A percentile compares a stretch with the other conserved stretches of the same genome.
phyloP scores from a whole-genome alignment of 2,329 filamentous ascomycete species.

The Epichloe festucae region DNA sequence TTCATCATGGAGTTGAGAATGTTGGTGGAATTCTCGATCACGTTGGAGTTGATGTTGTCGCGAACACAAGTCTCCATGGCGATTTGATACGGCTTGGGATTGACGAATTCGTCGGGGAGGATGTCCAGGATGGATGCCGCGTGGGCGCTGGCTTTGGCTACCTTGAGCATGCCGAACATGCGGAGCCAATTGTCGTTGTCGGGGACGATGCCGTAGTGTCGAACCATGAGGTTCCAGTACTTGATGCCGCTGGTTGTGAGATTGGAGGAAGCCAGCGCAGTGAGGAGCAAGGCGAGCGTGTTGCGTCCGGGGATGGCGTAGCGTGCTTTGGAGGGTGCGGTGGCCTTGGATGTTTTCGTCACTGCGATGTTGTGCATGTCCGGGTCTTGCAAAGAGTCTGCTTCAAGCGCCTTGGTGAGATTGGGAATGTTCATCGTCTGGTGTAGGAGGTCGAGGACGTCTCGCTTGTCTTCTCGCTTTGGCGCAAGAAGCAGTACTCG shows the following conservation, averaged over 20 bases:
- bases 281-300: conserved; percentile 56
- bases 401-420: conserved; percentile 22
- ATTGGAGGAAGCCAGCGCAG: conserved; percentile 47
- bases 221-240: conserved; percentile 69
- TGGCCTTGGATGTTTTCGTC: background rate
- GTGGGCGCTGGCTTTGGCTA: conserved; percentile 51
- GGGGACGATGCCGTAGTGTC: conserved; percentile 48
- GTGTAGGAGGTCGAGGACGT: conserved; percentile 63
- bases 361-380: conserved; percentile 12
- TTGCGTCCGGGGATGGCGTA: conserved; percentile 38
- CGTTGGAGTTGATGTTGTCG: conserved; percentile 63
- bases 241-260: conserved; percentile 48
- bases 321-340: conserved; percentile 9
- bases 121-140: conserved; percentile 44
- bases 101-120: conserved; percentile 34
- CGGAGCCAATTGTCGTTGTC: conserved; percentile 58
- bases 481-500: conserved; percentile 56
- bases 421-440: conserved; percentile 69
- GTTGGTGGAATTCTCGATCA: conserved; percentile 49
- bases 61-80: conserved; percentile 62
- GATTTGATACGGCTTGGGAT: conserved; percentile 49
- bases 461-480: conserved; percentile 47
- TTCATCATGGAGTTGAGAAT: conserved; percentile 52
- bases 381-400: conserved; percentile 10
- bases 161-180: conserved; percentile 54